Evolutionary conservation across 805 yeast species (phyloP).

Genomic region (Wickerhamomyces kurtzmanii): DNA sequence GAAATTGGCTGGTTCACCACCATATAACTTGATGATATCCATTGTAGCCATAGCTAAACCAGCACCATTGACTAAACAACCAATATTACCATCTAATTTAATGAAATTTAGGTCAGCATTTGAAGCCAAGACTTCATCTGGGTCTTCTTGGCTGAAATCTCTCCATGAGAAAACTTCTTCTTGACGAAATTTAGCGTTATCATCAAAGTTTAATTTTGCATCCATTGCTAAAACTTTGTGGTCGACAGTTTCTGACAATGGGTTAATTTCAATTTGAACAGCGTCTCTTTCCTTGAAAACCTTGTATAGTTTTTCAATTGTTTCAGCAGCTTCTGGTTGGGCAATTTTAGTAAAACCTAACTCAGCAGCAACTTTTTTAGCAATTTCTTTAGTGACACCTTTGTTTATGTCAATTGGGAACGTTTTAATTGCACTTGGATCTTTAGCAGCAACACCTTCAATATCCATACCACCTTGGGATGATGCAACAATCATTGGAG

Average conservation of each 20-base stretch:
- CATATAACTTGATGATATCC: constrained; percentile 97
- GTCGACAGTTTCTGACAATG: constrained; percentile 87
- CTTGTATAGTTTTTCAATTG: constrained; percentile 79
- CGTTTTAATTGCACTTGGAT: constrained; percentile 87
- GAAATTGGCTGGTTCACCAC: constrained; percentile 99
- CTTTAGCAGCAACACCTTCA: constrained; percentile 92
- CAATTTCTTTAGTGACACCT: constrained; percentile 76
- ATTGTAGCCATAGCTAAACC: constrained; percentile 99
- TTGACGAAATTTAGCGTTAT: constrained; percentile 93
- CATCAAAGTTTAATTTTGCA: constrained; percentile 97
- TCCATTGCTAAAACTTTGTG: constrained; percentile 95
- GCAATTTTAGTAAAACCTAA: constrained; percentile 79
- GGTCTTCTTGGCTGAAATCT: constrained; percentile 95
- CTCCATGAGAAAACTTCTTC: constrained; percentile 93
- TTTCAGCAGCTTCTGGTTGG: constrained; percentile 76
- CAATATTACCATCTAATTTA: constrained; percentile 97
- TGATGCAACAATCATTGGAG: constrained; percentile 91
- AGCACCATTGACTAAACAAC: constrained; percentile 98
- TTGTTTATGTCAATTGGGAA: constrained; percentile 66
- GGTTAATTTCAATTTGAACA: constrained; percentile 98
- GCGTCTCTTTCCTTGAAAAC: constrained; percentile 90
- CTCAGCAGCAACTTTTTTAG: constrained; percentile 64
- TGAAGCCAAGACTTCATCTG: constrained; percentile 91
- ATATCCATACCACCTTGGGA: constrained; percentile 99
- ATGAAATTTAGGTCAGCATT: constrained; percentile 88